Evolutionary conservation across 139 green algal species (phyloP).

Genomic region (Micractinium conductrix): DNA sequence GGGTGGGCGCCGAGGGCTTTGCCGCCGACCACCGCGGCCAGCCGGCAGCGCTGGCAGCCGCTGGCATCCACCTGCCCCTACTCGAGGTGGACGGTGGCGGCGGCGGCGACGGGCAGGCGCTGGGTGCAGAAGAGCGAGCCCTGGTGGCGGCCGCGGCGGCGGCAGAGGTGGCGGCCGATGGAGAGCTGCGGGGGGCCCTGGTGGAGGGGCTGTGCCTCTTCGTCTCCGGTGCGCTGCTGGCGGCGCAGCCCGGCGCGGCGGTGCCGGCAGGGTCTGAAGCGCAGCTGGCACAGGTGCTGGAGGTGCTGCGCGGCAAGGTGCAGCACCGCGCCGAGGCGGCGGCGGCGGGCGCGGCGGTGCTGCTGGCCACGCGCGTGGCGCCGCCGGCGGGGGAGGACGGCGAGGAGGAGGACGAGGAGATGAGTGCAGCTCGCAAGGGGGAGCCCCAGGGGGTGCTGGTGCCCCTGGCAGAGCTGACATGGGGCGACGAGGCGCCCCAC

Average conservation of each 20-base stretch:
- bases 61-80: constrained; percentile 45
- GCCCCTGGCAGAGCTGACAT: constrained; percentile 11
- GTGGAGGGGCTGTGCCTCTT: constrained; percentile 59
- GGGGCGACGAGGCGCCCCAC: background rate
- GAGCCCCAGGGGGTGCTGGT: constrained; percentile 14
- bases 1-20: constrained; percentile 18
- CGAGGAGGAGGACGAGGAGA: background rate
- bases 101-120: background rate
- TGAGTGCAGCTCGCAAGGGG: background rate
- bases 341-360: constrained; percentile 31
- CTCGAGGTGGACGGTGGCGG: constrained; percentile 10
- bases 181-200: constrained; percentile 44
- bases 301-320: constrained; percentile 14
- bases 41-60: constrained; percentile 38
- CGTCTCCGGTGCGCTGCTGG: constrained; percentile 20
- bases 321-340: constrained; percentile 16
- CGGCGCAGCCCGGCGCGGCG: constrained; percentile 1
- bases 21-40: constrained; percentile 37
- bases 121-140: constrained; percentile 27
- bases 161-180: constrained; percentile 54
- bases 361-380: constrained; percentile 7
- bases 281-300: background rate
- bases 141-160: constrained; percentile 43
- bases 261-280: constrained; percentile 17
- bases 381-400: background rate